Evolutionary conservation across 2,329 filamentous ascomycete genomes (phyloP).

Genomic region (Paramyrothecium sp.): DNA sequence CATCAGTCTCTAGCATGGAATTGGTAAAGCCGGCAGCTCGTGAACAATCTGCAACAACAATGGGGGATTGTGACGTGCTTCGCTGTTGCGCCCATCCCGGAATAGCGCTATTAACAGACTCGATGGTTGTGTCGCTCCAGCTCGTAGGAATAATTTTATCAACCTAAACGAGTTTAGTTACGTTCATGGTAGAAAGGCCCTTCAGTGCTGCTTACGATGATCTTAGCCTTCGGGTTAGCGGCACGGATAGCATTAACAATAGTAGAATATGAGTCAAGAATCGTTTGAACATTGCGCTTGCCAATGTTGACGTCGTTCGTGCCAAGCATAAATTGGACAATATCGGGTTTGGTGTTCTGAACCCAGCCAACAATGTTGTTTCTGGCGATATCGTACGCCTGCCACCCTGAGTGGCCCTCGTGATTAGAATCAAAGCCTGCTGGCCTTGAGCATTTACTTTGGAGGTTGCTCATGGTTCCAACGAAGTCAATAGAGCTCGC

Average conservation of each 20-base stretch:
- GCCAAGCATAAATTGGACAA: conserved; percentile 44
- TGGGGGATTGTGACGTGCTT: conserved; percentile 35
- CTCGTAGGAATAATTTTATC: not conserved
- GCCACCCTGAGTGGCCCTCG: conserved; percentile 31
- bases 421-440: conserved; percentile 36
- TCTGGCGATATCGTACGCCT: conserved; percentile 23
- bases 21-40: conserved; percentile 28
- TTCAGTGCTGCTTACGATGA: conserved; percentile 31
- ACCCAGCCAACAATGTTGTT: conserved; percentile 37
- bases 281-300: conserved; percentile 5
- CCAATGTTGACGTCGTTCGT: conserved; percentile 39
- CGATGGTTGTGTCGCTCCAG: conserved; percentile 21
- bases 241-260: conserved; percentile 25
- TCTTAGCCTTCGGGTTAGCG: conserved; percentile 33
- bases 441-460: conserved; percentile 31
- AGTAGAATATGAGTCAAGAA: not conserved
- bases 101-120: conserved; percentile 32
- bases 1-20: conserved; percentile 29
- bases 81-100: conserved; percentile 31
- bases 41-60: conserved; percentile 36
- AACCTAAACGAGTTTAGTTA: not conserved
- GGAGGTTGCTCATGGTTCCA: conserved; percentile 36
- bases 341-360: conserved; percentile 31
- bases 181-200: not conserved
- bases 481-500: conserved; percentile 36